Conservation (phyloP, 306 rosid genomes). For the Citrullus colocynthis region DNA sequence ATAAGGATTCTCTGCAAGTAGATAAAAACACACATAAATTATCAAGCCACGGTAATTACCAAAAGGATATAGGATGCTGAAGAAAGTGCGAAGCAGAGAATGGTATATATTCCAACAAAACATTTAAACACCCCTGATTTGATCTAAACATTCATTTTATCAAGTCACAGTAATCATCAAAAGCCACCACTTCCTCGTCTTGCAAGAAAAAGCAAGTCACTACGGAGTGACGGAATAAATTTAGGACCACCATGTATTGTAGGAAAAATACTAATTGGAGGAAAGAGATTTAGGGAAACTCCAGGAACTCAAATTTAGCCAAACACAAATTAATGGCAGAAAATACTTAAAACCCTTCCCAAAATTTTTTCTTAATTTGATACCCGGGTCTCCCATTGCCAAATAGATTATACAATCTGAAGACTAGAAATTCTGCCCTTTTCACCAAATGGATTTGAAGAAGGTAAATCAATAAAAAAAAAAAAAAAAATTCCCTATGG, state of each 20-base stretch:
- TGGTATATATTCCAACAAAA: neutral
- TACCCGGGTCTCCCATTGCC: neutral
- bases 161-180: neutral
- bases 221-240: neutral
- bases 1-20: slow-evolving; percentile 86
- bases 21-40: slow-evolving; percentile 15
- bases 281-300: neutral
- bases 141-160: neutral
- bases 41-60: neutral
- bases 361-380: neutral
- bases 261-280: neutral
- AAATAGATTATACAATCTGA: too few species aligned
- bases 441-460: too few species aligned
- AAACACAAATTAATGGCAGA: neutral
- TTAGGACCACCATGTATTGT: neutral
- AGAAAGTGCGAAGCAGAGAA: slow-evolving; percentile 1
- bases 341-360: neutral
- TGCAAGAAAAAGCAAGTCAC: neutral
- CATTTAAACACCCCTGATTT: neutral
- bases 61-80: neutral
- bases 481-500: neutral
- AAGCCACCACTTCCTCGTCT: neutral
- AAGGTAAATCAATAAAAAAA: too few species aligned
- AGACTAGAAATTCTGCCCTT: too few species aligned
- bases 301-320: neutral